Conservation (phyloP, 2,329 filamentous ascomycete species). For the Colletotrichum sidae region DNA sequence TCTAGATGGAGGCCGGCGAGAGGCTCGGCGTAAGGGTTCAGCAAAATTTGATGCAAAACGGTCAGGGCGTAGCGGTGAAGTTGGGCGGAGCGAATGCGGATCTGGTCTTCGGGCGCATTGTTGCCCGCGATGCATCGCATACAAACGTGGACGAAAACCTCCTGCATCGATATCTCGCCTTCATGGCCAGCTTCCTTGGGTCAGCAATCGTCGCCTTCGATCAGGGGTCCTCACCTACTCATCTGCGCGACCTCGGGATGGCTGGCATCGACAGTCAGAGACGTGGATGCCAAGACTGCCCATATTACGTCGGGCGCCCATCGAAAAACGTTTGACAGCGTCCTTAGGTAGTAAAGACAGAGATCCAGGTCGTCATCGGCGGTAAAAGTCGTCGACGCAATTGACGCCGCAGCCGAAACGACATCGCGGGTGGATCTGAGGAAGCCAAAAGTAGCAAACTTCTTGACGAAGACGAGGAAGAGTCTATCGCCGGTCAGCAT, state of each 20-base stretch:
- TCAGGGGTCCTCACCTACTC: slow-evolving; percentile 57
- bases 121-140: slow-evolving; percentile 69
- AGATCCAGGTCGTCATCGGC: slow-evolving; percentile 78
- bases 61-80: slow-evolving; percentile 78
- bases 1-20: slow-evolving; percentile 77
- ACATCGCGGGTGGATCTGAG: slow-evolving; percentile 49
- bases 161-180: slow-evolving; percentile 71
- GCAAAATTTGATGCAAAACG: slow-evolving; percentile 76
- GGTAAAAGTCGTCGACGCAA: slow-evolving; percentile 51
- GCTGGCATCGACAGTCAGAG: slow-evolving; percentile 60
- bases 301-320: slow-evolving; percentile 77
- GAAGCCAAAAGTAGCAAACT: slow-evolving; percentile 67
- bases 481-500: slow-evolving; percentile 55
- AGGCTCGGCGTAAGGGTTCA: slow-evolving; percentile 69
- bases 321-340: slow-evolving; percentile 78
- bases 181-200: slow-evolving; percentile 60
- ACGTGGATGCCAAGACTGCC: slow-evolving; percentile 75
- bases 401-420: slow-evolving; percentile 41
- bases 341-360: slow-evolving; percentile 81
- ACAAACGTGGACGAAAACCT: slow-evolving; percentile 75
- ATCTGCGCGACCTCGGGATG: slow-evolving; percentile 57
- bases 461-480: slow-evolving; percentile 70
- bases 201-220: slow-evolving; percentile 38
- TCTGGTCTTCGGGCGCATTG: slow-evolving; percentile 49
- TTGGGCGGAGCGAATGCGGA: slow-evolving; percentile 67